A percentile compares a stretch with the other conserved stretches of the same genome.
Evolutionary conservation across 352 stramenopile genomes (phyloP).

Genomic region (Phytophthora hibernalis): DNA sequence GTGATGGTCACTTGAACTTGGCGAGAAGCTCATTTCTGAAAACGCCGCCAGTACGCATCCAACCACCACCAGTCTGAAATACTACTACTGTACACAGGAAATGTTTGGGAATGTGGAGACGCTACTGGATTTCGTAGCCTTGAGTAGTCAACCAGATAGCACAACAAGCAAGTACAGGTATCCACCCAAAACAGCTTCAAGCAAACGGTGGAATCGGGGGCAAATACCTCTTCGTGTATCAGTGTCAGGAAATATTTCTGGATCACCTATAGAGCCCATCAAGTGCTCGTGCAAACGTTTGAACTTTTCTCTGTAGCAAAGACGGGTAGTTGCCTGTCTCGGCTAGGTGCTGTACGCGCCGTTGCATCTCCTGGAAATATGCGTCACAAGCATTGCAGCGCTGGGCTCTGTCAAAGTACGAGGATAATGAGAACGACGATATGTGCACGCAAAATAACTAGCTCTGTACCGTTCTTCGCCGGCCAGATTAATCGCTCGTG

Average conservation of each 20-base stretch:
- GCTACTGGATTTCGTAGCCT: too few relatives aligned
- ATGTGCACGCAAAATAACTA: background rate
- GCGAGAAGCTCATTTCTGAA: too few relatives aligned
- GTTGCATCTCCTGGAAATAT: slow-evolving; percentile 76
- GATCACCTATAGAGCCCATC: slow-evolving; percentile 46
- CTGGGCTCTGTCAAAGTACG: slow-evolving; percentile 40
- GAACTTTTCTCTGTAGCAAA: slow-evolving; percentile 52
- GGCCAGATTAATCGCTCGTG: slow-evolving; percentile 71
- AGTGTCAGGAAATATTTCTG: background rate
- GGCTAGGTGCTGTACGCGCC: slow-evolving; percentile 46
- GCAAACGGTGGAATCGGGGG: too few relatives aligned
- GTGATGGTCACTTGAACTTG: too few relatives aligned
- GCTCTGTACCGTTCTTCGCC: slow-evolving; percentile 68
- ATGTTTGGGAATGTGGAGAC: too few relatives aligned
- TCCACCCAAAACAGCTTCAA: too few relatives aligned
- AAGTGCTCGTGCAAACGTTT: slow-evolving; percentile 50
- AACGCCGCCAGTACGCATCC: too few relatives aligned
- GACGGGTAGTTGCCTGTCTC: slow-evolving; percentile 27
- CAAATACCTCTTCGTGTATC: background rate
- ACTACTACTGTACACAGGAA: too few relatives aligned
- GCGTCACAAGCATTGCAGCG: slow-evolving; percentile 67
- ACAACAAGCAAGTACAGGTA: too few relatives aligned
- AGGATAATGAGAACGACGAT: background rate
- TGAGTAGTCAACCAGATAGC: too few relatives aligned
- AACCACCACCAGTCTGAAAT: too few relatives aligned